A percentile compares a stretch with the other conserved stretches of the same genome.
phyloP scores from a whole-genome alignment of 768 basidiomycete genomes.

The Psilocybe cyanescens region DNA sequence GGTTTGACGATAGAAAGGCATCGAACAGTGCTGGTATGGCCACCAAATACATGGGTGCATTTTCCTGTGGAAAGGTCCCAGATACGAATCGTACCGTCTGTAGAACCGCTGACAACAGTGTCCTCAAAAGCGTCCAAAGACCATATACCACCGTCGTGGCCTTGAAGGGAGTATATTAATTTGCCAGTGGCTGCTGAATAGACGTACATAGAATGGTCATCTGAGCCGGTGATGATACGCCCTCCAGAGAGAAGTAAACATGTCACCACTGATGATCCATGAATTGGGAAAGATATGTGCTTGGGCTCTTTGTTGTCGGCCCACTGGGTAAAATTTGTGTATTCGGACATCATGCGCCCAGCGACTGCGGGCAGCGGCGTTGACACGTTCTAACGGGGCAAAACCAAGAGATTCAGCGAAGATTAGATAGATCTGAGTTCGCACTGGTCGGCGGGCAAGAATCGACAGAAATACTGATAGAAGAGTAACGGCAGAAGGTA shows the following conservation, averaged over 20 bases:
- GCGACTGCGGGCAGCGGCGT: too few species aligned
- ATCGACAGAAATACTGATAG: too few species aligned
- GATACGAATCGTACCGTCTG: slow-evolving; percentile 90
- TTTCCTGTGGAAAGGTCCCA: slow-evolving; percentile 83
- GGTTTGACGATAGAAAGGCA: slow-evolving; percentile 97
- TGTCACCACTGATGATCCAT: slow-evolving; percentile 91
- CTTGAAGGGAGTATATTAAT: slow-evolving; percentile 74
- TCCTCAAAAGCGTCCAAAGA: slow-evolving; percentile 90
- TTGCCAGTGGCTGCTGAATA: slow-evolving; percentile 86
- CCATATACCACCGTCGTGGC: slow-evolving; percentile 97
- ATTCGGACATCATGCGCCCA: too few species aligned
- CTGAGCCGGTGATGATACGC: slow-evolving; percentile 95
- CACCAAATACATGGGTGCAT: slow-evolving; percentile 95
- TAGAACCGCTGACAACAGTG: slow-evolving; percentile 88
- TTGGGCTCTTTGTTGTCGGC: slow-evolving; percentile 71
- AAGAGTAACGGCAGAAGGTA: too few species aligned
- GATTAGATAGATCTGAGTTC: too few species aligned
- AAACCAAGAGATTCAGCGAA: too few species aligned
- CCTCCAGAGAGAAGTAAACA: slow-evolving; percentile 94
- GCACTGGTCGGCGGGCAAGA: too few species aligned
- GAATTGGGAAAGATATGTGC: slow-evolving; percentile 83
- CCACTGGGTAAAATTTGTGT: slow-evolving; percentile 45
- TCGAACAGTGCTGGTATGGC: slow-evolving; percentile 95
- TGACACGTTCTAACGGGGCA: too few species aligned
- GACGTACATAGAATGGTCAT: slow-evolving; percentile 96